These are phyloP conservation scores for Phialophora verrucosa DNA, from an alignment of 2,329 filamentous ascomycete genomes.

Conservation along the genomic window DNA sequence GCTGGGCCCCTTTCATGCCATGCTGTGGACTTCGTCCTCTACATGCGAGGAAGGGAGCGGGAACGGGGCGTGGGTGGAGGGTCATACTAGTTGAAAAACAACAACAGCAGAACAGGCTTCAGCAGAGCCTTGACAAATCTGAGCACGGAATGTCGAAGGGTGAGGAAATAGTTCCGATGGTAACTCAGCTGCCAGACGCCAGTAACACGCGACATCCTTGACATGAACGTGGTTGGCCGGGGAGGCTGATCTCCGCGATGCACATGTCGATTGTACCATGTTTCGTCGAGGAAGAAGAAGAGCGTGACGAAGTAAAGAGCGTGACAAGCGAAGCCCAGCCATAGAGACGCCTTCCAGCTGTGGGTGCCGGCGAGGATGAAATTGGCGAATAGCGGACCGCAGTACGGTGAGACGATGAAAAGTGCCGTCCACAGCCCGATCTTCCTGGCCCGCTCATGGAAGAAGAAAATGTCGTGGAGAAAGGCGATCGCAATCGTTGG, in stretches of 20 bases:
- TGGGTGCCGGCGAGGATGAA: conserved; percentile 45
- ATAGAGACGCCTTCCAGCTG: conserved; percentile 45
- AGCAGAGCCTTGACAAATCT: conserved; percentile 45
- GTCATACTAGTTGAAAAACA: conserved; percentile 44
- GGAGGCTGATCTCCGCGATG: conserved; percentile 34
- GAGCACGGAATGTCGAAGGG: conserved; percentile 42
- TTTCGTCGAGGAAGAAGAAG: conserved; percentile 47
- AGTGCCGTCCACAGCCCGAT: conserved; percentile 46
- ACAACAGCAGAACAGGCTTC: conserved; percentile 40
- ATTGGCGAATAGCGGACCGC: conserved; percentile 39
- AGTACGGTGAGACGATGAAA: conserved; percentile 42
- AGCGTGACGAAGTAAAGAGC: conserved; percentile 41
- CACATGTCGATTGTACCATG: conserved; percentile 45
- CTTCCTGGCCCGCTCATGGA: too few species aligned
- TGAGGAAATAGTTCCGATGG: conserved; percentile 40
- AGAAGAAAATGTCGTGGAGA: too few species aligned
- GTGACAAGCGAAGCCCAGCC: conserved; percentile 41
- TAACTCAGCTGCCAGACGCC: conserved; percentile 38
- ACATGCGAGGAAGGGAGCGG: neutral
- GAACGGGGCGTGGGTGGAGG: neutral
- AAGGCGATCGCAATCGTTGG: too few species aligned
- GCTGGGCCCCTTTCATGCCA: neutral
- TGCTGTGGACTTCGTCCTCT: neutral
- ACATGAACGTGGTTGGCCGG: conserved; percentile 30
- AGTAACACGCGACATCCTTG: conserved; percentile 37